Percentiles rank a stretch among this genome's conserved stretches.
Evolutionary conservation across 2,329 filamentous ascomycete genomes (phyloP).

Genomic region (Escovopsis weberi): DNA sequence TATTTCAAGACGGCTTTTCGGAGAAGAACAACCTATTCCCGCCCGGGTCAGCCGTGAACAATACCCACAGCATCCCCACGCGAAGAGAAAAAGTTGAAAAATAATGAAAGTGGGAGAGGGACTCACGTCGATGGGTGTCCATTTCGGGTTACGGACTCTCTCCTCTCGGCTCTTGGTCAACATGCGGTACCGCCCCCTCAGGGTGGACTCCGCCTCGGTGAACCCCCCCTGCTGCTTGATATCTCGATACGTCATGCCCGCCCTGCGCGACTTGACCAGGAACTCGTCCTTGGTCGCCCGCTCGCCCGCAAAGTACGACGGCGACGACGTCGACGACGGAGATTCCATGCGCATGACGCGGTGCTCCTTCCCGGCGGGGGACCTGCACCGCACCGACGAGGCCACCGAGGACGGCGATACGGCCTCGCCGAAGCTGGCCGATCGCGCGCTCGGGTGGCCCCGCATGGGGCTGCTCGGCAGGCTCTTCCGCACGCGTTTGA

Average conservation of each 20-base stretch:
- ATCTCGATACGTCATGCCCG: conserved; percentile 49
- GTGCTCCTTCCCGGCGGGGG: background rate
- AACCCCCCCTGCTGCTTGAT: conserved; percentile 43
- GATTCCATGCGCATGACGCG: background rate
- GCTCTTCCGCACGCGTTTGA: background rate
- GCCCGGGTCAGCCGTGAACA: background rate
- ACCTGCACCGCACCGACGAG: background rate
- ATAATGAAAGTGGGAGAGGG: background rate
- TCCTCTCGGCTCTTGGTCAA: conserved; percentile 49
- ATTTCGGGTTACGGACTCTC: conserved; percentile 51
- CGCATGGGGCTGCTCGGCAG: background rate
- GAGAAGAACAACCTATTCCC: conserved; percentile 28
- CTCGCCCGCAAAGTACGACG: background rate
- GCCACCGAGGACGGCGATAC: too few species aligned
- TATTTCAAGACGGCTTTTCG: conserved; percentile 27
- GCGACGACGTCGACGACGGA: background rate
- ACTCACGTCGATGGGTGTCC: conserved; percentile 49
- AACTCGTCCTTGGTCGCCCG: conserved; percentile 22
- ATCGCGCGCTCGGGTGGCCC: background rate
- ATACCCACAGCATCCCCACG: too few species aligned
- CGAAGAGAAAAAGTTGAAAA: background rate
- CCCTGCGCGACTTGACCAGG: conserved; percentile 37
- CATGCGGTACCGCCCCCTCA: conserved; percentile 52
- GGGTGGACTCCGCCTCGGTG: conserved; percentile 53
- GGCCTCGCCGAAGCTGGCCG: background rate